These are phyloP conservation scores for Coemansia asiatica DNA, from an alignment of 192 early-diverging fungal species.

Conservation along the genomic window DNA sequence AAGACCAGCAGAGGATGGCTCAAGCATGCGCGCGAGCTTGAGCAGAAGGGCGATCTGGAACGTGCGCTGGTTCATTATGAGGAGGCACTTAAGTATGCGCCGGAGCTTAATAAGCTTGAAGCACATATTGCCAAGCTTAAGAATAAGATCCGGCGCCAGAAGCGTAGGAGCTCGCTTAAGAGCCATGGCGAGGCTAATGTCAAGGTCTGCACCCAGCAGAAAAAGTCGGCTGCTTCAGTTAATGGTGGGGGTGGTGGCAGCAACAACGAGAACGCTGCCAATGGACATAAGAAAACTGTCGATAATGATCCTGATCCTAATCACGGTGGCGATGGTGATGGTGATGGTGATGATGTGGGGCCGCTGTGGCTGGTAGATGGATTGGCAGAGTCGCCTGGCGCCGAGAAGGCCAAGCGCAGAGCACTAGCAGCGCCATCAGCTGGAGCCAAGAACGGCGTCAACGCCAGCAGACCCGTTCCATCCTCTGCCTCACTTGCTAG, in stretches of 20 bases:
- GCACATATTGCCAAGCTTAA: constrained; percentile 49
- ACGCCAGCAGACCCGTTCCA: background rate
- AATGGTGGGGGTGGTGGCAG: too few species aligned
- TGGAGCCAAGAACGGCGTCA: background rate
- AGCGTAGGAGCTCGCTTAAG: constrained; percentile 40
- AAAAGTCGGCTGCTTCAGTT: background rate
- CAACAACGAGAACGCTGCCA: background rate
- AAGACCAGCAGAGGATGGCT: constrained; percentile 59
- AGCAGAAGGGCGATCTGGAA: constrained; percentile 50
- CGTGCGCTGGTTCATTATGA: constrained; percentile 56
- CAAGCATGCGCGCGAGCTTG: constrained; percentile 53
- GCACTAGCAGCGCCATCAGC: constrained; percentile 1
- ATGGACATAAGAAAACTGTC: too few species aligned
- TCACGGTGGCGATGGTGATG: background rate
- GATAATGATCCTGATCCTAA: too few species aligned
- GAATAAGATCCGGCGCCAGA: constrained; percentile 24
- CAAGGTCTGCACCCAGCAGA: constrained; percentile 12
- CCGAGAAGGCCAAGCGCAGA: constrained; percentile 47
- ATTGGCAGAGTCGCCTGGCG: constrained; percentile 47
- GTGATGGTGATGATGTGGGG: constrained; percentile 27
- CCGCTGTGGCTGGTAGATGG: constrained; percentile 45
- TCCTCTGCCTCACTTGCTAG: background rate
- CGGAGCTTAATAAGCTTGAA: constrained; percentile 50
- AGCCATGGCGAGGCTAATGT: constrained; percentile 35
- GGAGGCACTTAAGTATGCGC: constrained; percentile 49